A percentile compares a stretch with the other conserved stretches of the same genome.
phyloP scores from a whole-genome alignment of 1,139 yeast genomes.

The Geotrichum reessii region DNA sequence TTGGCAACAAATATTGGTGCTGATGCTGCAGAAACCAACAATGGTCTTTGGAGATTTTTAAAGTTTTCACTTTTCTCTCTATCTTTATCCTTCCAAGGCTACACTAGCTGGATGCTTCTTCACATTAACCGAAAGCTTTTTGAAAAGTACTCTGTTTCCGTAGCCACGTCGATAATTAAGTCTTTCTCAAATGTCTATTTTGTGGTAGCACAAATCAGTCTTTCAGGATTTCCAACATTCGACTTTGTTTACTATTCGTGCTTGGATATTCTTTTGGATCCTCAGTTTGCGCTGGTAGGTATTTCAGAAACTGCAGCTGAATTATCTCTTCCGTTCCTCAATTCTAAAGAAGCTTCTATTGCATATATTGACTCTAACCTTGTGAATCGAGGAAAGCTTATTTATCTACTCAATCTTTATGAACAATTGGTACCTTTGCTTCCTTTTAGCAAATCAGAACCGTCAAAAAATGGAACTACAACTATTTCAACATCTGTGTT shows the following conservation, averaged over 20 bases:
- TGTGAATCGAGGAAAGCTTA: conserved; percentile 45
- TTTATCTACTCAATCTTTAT: conserved; percentile 54
- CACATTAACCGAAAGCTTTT: conserved; percentile 18
- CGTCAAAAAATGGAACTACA: conserved; percentile 25
- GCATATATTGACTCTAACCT: conserved; percentile 26
- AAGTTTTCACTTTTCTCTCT: conserved; percentile 48
- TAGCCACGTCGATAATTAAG: conserved; percentile 41
- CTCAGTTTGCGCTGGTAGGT: conserved; percentile 23
- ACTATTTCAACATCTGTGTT: conserved; percentile 40
- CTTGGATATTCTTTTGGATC: conserved; percentile 43
- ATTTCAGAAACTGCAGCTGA: conserved; percentile 1
- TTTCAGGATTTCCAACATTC: conserved; percentile 65
- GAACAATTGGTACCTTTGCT: conserved; percentile 48
- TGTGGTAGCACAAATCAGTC: conserved; percentile 55
- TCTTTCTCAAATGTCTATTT: conserved; percentile 51
- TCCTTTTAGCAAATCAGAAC: conserved; percentile 1
- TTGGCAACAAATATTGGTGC: conserved; percentile 2
- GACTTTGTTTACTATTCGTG: conserved; percentile 57
- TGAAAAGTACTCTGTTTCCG: conserved; percentile 21
- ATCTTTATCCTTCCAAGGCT: conserved; percentile 52
- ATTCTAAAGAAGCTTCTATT: not conserved
- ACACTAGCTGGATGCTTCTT: conserved; percentile 40
- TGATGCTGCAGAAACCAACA: conserved; percentile 14
- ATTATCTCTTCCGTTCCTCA: conserved; percentile 8
- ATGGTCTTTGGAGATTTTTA: conserved; percentile 31